Conservation (phyloP, 176 grass and related monocot species). For the Typha latifolia region DNA sequence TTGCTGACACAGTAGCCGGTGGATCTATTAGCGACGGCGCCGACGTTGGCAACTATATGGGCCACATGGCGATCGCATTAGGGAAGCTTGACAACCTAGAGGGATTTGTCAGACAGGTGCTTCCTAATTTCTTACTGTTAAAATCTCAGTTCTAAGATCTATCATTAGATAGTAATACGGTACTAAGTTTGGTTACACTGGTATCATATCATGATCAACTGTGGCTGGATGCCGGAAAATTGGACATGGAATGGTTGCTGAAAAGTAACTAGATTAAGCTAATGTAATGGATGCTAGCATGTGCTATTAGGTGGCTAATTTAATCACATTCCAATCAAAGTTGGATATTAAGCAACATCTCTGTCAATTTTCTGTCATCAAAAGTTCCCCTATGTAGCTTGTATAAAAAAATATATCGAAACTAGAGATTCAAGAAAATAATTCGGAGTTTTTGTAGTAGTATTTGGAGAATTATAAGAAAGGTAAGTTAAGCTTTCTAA, state of each 20-base stretch:
- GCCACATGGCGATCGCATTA: constrained; percentile 67
- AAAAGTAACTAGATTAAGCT: not conserved
- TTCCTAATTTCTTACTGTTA: constrained; percentile 1
- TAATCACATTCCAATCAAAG: not conserved
- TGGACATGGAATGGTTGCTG: not conserved
- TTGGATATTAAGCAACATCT: not conserved
- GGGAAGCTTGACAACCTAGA: constrained; percentile 74
- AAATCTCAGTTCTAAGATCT: not conserved
- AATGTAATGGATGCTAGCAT: not conserved
- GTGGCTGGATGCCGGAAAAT: too few species aligned
- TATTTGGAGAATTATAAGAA: too few species aligned
- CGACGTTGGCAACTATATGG: constrained; percentile 54
- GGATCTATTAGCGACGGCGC: constrained; percentile 34
- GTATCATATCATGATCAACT: too few species aligned
- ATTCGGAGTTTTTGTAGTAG: too few species aligned
- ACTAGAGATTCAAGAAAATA: too few species aligned
- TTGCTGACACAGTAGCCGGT: constrained; percentile 45
- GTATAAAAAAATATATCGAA: too few species aligned
- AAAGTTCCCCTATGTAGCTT: too few species aligned
- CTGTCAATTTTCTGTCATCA: not conserved
- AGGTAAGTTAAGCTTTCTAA: too few species aligned
- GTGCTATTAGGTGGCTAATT: not conserved
- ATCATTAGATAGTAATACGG: too few species aligned
- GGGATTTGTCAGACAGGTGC: constrained; percentile 84
- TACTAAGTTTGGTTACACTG: too few species aligned